These are phyloP conservation scores for Pilobolus umbonatus DNA, from an alignment of 192 early-diverging fungal species.

Conservation along the genomic window DNA sequence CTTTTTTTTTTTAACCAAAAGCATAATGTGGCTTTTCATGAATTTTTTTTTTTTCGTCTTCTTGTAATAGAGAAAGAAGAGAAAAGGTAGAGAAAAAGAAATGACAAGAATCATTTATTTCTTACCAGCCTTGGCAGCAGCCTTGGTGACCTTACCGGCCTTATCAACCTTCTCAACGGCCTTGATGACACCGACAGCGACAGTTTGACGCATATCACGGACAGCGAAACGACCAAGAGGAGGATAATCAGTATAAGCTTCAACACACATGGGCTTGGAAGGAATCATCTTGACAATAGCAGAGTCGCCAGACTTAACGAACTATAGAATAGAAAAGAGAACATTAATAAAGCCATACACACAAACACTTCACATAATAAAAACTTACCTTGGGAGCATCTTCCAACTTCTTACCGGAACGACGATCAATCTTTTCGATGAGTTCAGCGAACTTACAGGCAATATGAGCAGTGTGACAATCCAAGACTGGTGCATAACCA, in stretches of 20 bases:
- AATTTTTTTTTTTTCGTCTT: too few species aligned
- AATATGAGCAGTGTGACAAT: slow-evolving; percentile 97
- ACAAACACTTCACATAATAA: too few species aligned
- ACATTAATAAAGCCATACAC: too few species aligned
- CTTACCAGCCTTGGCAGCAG: slow-evolving; percentile 73
- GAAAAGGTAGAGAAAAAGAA: too few species aligned
- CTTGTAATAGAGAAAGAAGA: too few species aligned
- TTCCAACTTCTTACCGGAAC: slow-evolving; percentile 91
- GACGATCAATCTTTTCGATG: slow-evolving; percentile 92
- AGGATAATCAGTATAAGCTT: slow-evolving; percentile 89
- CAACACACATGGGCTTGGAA: slow-evolving; percentile 96
- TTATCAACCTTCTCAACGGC: slow-evolving; percentile 80
- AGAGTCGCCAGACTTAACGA: slow-evolving; percentile 92
- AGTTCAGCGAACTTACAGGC: slow-evolving; percentile 96
- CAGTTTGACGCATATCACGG: slow-evolving; percentile 97
- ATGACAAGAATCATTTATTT: slow-evolving; percentile 49
- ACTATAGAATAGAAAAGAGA: slow-evolving; percentile 27
- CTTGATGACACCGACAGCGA: slow-evolving; percentile 98
- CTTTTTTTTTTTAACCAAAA: too few species aligned
- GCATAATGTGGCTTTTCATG: too few species aligned
- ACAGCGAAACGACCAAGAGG: slow-evolving; percentile 97
- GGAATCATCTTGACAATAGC: slow-evolving; percentile 95
- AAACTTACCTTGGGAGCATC: slow-evolving; percentile 68
- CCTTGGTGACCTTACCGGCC: slow-evolving; percentile 70
- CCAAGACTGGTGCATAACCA: slow-evolving; percentile 93